Evolutionary conservation across 352 stramenopile genomes (phyloP), one percentile per base, ranked within the genome.

Genomic region (Achlya hypogyna): DNA sequence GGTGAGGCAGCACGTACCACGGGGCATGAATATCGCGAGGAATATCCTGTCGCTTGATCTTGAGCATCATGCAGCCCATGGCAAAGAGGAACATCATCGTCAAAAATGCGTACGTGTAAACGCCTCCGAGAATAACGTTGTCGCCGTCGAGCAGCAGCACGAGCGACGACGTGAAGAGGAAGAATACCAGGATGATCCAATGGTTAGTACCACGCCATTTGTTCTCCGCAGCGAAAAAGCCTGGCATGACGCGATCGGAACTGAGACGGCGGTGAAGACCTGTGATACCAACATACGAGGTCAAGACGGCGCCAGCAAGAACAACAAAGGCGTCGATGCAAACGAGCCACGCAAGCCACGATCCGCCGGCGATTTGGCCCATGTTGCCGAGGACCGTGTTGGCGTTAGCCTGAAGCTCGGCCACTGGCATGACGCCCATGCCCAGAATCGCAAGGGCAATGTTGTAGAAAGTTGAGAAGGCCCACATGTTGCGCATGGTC

Each of bases 41-140:
- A 45, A 98, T 90, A 23, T 87, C 79, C 70, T 91, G 86, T 22
- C 91, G 77, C 73, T 98, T 98, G 53, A 96, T 73, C 71, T 97
- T 97, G 40, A 98, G 84, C 34, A 97, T 45, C 65, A 97, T 95
- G 69, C 87, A 96, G 8, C 89, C 89, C 59, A 91, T 82, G 6
- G 86, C 87, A 56, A 97, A 98, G 28, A 97, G 78, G 23, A 78
- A 82, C 88, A 98, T 97, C 12, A 98, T 84, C 1, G 79, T 78
- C 8, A 98, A 69, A 63, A 97, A 98, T 4, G 89, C 85, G 62
- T 95, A 95, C 23, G 86, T 96, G 69, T 96, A 98, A 25, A 98
- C 91, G 9, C 89, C 89, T 9, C 84, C 84, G 2, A 98, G 78
- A 25, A 87, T 82, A 23, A 75, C 86, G 16, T 91, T 81, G 49